Conservation (phyloP, 176 grass and related monocot genomes). For the Ensete glaucum region DNA sequence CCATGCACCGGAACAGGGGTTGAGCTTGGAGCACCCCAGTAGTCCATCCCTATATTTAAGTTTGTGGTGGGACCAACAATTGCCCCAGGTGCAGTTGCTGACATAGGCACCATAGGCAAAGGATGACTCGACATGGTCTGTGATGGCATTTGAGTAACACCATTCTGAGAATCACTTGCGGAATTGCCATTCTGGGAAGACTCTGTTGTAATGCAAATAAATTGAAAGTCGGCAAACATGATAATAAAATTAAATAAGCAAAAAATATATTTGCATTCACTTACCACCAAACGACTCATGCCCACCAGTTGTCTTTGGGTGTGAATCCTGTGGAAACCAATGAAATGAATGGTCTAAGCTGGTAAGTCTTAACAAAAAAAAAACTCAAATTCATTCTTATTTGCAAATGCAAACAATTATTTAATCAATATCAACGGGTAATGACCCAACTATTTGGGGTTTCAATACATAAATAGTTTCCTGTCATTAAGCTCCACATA, state of each 20-base stretch:
- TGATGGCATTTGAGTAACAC: conserved; percentile 30
- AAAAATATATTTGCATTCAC: conserved; percentile 25
- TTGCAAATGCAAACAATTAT: not conserved
- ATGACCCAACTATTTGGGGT: too few relatives aligned
- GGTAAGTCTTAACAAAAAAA: not conserved
- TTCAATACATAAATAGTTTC: too few relatives aligned
- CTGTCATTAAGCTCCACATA: too few relatives aligned
- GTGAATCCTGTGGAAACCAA: conserved; percentile 40
- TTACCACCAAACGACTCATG: conserved; percentile 40
- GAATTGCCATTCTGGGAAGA: conserved; percentile 16
- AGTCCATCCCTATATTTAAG: conserved; percentile 78
- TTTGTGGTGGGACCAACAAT: conserved; percentile 59
- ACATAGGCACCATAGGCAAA: conserved; percentile 48
- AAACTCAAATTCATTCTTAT: not conserved
- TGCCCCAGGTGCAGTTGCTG: conserved; percentile 40
- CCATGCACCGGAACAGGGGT: conserved; percentile 37
- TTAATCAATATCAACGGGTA: too few relatives aligned
- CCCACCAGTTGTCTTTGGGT: conserved; percentile 51
- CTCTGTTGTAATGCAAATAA: conserved; percentile 28
- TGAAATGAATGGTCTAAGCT: not conserved
- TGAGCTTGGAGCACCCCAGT: conserved; percentile 56
- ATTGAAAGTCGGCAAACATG: conserved; percentile 12
- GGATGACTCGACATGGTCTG: conserved; percentile 43
- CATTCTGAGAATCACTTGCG: conserved; percentile 53
- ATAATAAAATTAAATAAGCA: conserved; percentile 1